A percentile compares a stretch with the other conserved stretches of the same genome.
These are phyloP conservation scores for Leishmania tropica DNA, from an alignment of 208 protist genomes.

Conservation along the genomic window DNA sequence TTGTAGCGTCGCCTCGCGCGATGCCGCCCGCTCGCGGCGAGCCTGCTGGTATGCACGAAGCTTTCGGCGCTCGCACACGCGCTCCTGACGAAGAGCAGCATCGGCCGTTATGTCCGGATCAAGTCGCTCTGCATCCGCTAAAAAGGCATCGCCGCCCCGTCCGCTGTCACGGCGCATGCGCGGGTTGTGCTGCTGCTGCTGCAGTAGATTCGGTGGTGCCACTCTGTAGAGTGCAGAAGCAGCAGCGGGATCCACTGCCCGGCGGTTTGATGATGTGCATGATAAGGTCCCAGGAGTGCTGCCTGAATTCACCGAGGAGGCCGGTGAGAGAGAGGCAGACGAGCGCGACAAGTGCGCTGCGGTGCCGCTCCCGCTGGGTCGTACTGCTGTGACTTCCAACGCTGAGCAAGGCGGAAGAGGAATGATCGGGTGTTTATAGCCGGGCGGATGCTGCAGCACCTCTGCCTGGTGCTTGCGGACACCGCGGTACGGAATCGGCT, in stretches of 20 bases:
- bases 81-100: constrained; percentile 47
- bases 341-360: background rate
- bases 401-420: constrained; percentile 10
- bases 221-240: background rate
- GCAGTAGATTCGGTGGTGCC: background rate
- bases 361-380: background rate
- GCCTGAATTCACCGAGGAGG: background rate
- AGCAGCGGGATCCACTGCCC: background rate
- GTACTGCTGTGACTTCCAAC: background rate
- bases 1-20: constrained; percentile 37
- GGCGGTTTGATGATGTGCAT: background rate
- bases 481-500: constrained; percentile 62
- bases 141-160: constrained; percentile 30
- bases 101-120: constrained; percentile 47
- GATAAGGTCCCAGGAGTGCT: background rate
- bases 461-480: constrained; percentile 63
- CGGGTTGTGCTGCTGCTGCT: constrained; percentile 9
- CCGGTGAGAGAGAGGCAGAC: background rate
- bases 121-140: constrained; percentile 52
- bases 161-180: constrained; percentile 1
- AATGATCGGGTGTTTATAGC: constrained; percentile 55
- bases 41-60: constrained; percentile 1
- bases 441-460: constrained; percentile 64
- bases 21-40: constrained; percentile 23
- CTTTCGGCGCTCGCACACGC: constrained; percentile 3